Evolutionary conservation across 1,284 basidiomycete species (phyloP).

Genomic region (Ustilago xerochloae): DNA sequence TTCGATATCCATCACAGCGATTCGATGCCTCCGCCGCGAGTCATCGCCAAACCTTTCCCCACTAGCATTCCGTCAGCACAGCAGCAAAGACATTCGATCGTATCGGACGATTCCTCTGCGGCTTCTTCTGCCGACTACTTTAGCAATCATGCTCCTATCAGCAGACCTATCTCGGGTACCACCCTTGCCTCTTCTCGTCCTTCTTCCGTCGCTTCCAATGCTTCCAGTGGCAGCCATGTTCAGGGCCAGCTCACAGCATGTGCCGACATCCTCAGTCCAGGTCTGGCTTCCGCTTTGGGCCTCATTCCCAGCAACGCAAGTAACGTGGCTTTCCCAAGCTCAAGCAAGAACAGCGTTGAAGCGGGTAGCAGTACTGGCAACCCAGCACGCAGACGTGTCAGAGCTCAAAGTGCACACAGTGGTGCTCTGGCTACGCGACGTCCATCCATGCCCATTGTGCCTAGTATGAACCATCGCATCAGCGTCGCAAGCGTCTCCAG

Average conservation of each 20-base stretch:
- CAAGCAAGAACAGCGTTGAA: conserved; percentile 1
- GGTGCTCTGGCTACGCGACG: conserved; percentile 26
- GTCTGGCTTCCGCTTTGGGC: conserved; percentile 55
- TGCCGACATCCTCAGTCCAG: conserved; percentile 50
- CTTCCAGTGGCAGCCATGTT: conserved; percentile 36
- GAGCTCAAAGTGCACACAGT: conserved; percentile 33
- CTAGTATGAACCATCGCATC: conserved; percentile 47
- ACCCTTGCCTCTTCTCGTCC: conserved; percentile 48
- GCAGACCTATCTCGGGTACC: conserved; percentile 36
- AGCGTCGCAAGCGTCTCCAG: conserved; percentile 57
- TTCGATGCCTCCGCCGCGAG: conserved; percentile 25
- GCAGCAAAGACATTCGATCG: conserved; percentile 31
- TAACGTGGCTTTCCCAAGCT: conserved; percentile 23
- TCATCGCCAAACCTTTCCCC: conserved; percentile 4
- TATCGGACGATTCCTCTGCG: conserved; percentile 40
- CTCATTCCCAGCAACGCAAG: conserved; percentile 23
- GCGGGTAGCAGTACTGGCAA: conserved; percentile 4
- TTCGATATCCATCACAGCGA: conserved; percentile 1
- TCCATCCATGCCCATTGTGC: conserved; percentile 54
- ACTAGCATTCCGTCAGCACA: conserved; percentile 1
- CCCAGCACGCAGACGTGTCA: conserved; percentile 18
- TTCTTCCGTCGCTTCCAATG: conserved; percentile 48
- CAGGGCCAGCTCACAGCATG: conserved; percentile 45
- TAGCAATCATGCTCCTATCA: conserved; percentile 10
- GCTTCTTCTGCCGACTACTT: conserved; percentile 37